Evolutionary conservation across 768 basidiomycete genomes (phyloP).

Genomic region (Pisolithus microcarpus): DNA sequence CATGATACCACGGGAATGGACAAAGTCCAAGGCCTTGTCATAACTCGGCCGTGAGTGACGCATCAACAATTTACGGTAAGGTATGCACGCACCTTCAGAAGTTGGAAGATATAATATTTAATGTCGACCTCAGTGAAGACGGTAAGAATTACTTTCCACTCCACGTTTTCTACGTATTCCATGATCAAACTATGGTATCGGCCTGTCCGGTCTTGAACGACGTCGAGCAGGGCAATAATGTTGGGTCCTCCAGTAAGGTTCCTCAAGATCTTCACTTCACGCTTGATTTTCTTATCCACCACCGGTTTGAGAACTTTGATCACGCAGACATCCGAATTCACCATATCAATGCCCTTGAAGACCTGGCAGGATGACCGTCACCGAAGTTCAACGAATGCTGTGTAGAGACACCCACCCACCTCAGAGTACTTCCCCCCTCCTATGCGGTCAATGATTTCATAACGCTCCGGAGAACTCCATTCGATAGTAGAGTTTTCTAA

Average conservation of each 20-base stretch:
- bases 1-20: conserved; percentile 67
- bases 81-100: conserved; percentile 39
- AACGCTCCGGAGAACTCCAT: conserved; percentile 61
- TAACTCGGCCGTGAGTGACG: background rate
- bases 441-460: conserved; percentile 57
- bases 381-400: background rate
- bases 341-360: conserved; percentile 54
- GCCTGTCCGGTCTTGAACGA: conserved; percentile 57
- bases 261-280: conserved; percentile 68
- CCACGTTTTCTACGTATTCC: conserved; percentile 61
- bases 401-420: conserved; percentile 26
- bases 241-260: conserved; percentile 69
- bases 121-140: conserved; percentile 57
- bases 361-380: conserved; percentile 28
- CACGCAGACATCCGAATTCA: conserved; percentile 46
- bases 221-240: conserved; percentile 57
- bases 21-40: conserved; percentile 53
- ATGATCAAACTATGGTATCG: conserved; percentile 61
- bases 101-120: conserved; percentile 60
- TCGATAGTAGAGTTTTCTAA: conserved; percentile 52
- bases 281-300: conserved; percentile 58
- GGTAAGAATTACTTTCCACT: conserved; percentile 56
- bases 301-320: conserved; percentile 74
- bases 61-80: background rate
- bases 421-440: conserved; percentile 65